These are phyloP conservation scores for Aspergillus aculeatinus DNA, from an alignment of 2,329 filamentous ascomycete genomes.

Conservation along the genomic window DNA sequence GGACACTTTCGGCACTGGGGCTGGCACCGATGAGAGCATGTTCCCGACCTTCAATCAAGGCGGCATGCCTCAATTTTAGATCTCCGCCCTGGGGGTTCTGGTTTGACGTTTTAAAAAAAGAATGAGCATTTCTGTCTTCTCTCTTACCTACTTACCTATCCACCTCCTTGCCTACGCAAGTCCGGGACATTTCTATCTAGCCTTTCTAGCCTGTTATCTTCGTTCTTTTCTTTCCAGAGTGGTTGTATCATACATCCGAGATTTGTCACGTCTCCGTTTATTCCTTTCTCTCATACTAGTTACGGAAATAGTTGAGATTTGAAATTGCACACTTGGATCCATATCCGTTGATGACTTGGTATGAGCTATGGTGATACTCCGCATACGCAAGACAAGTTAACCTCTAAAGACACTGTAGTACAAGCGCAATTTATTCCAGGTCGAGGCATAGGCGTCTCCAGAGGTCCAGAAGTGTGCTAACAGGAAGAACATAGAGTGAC, in stretches of 20 bases:
- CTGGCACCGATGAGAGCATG: neutral
- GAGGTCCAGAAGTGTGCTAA: no score
- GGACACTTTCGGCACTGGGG: neutral
- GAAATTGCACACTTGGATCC: neutral
- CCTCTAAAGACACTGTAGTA: no score
- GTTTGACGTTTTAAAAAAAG: neutral
- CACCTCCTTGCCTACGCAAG: neutral
- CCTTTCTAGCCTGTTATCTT: neutral
- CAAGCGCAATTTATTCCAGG: no score
- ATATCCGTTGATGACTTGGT: no score
- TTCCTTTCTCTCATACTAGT: conserved; percentile 6
- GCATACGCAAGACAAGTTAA: no score
- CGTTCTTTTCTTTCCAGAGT: neutral
- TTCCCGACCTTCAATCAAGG: neutral
- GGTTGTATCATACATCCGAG: neutral
- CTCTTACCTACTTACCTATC: neutral
- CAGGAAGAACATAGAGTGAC: no score
- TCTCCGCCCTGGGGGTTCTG: neutral
- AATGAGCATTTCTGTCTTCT: neutral
- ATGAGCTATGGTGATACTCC: no score
- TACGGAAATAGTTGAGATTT: conserved; percentile 5
- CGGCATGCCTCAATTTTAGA: conserved; percentile 2
- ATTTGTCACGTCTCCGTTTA: neutral
- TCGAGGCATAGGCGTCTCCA: no score
- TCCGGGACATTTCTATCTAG: neutral